These are phyloP conservation scores for Trichoderma reesei DNA, from an alignment of 495 filamentous ascomycete genomes.

Conservation along the genomic window DNA sequence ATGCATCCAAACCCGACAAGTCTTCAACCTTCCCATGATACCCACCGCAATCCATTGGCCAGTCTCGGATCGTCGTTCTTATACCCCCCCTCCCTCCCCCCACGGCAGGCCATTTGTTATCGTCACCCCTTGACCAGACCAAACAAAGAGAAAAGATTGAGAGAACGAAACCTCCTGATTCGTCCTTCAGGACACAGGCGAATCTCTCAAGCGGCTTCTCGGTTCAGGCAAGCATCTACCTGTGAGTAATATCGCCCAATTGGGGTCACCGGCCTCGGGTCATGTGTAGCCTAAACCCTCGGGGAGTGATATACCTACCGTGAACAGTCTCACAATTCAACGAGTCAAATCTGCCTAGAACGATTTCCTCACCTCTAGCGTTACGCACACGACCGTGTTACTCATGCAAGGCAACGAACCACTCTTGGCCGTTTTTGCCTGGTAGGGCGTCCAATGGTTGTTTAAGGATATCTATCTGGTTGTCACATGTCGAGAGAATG, in stretches of 20 bases:
- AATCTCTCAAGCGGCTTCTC: not conserved
- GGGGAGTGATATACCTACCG: not conserved
- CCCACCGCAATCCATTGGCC: too few relatives aligned
- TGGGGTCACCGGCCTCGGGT: not conserved
- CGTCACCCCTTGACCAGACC: too few relatives aligned
- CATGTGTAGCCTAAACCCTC: not conserved
- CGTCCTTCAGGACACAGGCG: not conserved
- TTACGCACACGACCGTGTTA: not conserved
- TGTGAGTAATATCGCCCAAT: not conserved
- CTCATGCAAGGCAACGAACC: slow-evolving; percentile 2
- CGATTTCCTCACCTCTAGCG: not conserved
- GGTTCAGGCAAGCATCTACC: not conserved
- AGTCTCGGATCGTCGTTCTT: too few relatives aligned
- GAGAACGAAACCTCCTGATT: too few relatives aligned
- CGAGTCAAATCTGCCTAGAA: not conserved
- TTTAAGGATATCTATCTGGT: not conserved
- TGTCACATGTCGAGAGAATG: not conserved
- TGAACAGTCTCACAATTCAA: not conserved
- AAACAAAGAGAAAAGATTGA: too few relatives aligned
- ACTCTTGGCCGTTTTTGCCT: too few relatives aligned
- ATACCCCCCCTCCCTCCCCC: too few relatives aligned
- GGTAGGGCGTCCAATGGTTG: not conserved
- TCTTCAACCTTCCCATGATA: too few relatives aligned
- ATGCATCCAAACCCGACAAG: too few relatives aligned
- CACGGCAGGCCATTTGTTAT: too few relatives aligned